Evolutionary conservation across 192 early-diverging fungal genomes (phyloP).

Genomic region (Gaertneriomyces semiglobifer): DNA sequence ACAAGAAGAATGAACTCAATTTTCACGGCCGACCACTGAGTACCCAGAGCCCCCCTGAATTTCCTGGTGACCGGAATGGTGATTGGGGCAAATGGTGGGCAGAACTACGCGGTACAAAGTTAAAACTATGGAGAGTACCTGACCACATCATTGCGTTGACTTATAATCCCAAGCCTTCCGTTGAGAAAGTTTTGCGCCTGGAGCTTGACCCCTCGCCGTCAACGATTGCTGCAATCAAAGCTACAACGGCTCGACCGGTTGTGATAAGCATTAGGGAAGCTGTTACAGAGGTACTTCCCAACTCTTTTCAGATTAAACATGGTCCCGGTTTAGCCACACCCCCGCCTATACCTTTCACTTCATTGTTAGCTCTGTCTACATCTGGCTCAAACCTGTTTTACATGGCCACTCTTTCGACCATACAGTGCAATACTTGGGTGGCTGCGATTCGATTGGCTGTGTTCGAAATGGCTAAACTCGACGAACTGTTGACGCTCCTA

Average conservation of each 20-base stretch:
- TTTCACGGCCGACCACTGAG: constrained; percentile 26
- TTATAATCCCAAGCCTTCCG: constrained; percentile 19
- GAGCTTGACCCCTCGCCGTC: constrained; percentile 38
- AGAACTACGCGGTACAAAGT: constrained; percentile 41
- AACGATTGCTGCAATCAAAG: constrained; percentile 39
- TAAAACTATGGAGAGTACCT: constrained; percentile 41
- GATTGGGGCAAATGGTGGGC: constrained; percentile 46
- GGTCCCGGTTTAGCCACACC: constrained; percentile 10
- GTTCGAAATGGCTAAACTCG: constrained; percentile 38
- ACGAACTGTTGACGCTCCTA: constrained; percentile 36
- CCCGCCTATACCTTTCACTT: constrained; percentile 44
- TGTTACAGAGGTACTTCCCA: constrained; percentile 30
- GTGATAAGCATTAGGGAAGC: constrained; percentile 37
- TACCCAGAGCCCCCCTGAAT: constrained; percentile 5
- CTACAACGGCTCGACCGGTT: constrained; percentile 16
- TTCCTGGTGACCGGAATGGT: constrained; percentile 12
- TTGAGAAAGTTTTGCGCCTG: constrained; percentile 30
- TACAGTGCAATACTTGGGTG: constrained; percentile 42
- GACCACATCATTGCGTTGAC: constrained; percentile 36
- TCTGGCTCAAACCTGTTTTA: constrained; percentile 41
- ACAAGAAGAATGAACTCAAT: constrained; percentile 39
- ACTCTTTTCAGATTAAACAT: constrained; percentile 22
- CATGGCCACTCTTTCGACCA: constrained; percentile 36
- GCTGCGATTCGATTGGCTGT: constrained; percentile 41
- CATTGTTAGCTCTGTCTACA: constrained; percentile 38